Percentiles rank a stretch among this genome's conserved stretches.
phyloP scores from a whole-genome alignment of 2,329 filamentous ascomycete genomes.

The Tolypocladium endophyticum region DNA sequence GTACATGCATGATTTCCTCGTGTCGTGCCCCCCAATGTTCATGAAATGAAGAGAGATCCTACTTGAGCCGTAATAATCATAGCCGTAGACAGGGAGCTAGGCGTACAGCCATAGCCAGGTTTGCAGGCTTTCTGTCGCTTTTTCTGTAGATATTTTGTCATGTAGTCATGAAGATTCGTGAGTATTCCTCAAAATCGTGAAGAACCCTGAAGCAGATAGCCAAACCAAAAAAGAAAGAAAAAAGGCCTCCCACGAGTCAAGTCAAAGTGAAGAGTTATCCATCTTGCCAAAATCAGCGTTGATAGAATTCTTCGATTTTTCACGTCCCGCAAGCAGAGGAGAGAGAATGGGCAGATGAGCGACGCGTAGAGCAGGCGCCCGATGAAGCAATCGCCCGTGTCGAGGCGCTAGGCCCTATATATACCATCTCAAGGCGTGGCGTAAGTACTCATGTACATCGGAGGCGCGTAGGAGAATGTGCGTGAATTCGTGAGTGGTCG shows the following conservation, averaged over 20 bases:
- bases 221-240: neutral
- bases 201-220: neutral
- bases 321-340: neutral
- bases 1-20: neutral
- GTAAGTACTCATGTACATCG: neutral
- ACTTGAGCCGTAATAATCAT: neutral
- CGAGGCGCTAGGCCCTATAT: neutral
- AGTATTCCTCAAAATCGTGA: neutral
- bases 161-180: neutral
- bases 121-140: neutral
- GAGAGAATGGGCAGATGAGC: neutral
- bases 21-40: neutral
- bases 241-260: neutral
- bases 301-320: neutral
- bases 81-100: neutral
- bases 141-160: neutral
- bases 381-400: neutral
- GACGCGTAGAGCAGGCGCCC: neutral
- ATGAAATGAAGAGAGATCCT: neutral
- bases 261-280: neutral
- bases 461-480: neutral
- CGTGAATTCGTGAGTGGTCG: constrained; percentile 5
- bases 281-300: neutral
- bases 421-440: neutral
- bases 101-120: neutral